Conservation (phyloP, 2,329 filamentous ascomycete species). For the Curvularia verruculosa region DNA sequence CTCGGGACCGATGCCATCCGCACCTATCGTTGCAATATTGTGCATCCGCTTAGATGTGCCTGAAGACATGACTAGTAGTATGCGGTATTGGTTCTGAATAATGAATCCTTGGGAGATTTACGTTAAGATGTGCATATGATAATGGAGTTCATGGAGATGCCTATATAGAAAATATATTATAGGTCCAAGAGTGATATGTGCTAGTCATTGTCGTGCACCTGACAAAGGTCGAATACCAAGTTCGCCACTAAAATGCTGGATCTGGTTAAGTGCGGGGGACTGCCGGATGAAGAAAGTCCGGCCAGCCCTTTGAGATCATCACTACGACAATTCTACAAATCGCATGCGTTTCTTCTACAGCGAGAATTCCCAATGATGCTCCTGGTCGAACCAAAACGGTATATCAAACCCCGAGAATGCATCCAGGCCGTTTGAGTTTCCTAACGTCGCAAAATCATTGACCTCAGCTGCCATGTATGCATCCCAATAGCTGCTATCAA, state of each 20-base stretch:
- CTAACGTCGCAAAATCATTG: neutral
- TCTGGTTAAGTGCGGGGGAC: slow-evolving; percentile 19
- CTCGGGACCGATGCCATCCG: slow-evolving; percentile 73
- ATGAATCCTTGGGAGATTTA: neutral
- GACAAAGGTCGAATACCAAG: neutral
- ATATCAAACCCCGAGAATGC: slow-evolving; percentile 46
- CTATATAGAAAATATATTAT: neutral
- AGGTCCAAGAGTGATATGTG: neutral
- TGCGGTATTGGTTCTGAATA: neutral
- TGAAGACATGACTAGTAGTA: slow-evolving; percentile 31
- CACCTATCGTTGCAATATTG: slow-evolving; percentile 61
- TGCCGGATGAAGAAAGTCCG: slow-evolving; percentile 22
- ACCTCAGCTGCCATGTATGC: slow-evolving; percentile 12
- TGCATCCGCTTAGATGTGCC: slow-evolving; percentile 30
- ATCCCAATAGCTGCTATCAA: slow-evolving; percentile 15
- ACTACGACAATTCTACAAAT: neutral
- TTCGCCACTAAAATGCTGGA: slow-evolving; percentile 4
- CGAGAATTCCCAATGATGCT: slow-evolving; percentile 38
- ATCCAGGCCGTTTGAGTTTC: slow-evolving; percentile 25
- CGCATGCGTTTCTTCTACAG: slow-evolving; percentile 11
- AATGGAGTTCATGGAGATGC: neutral
- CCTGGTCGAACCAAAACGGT: slow-evolving; percentile 46
- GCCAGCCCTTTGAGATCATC: slow-evolving; percentile 29
- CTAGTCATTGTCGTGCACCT: neutral
- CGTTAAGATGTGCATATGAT: neutral